phyloP scores from a whole-genome alignment of 1,139 yeast species.

The Candida albicans region DNA sequence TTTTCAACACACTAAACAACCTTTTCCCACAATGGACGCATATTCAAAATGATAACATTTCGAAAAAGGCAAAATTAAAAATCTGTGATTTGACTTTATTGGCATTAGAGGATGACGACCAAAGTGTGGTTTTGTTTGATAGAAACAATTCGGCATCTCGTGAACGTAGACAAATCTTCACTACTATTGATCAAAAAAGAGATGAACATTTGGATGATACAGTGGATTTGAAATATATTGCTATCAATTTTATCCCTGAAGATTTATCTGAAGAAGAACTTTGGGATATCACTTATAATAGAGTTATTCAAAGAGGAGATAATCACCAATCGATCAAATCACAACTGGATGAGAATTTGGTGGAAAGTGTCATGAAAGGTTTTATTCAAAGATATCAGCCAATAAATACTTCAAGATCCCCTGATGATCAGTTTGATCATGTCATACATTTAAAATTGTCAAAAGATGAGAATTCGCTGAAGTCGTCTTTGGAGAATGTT shows the following conservation, averaged over 20 bases:
- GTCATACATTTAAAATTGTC: conserved; percentile 56
- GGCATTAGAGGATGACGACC: conserved; percentile 24
- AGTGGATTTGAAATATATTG: conserved; percentile 50
- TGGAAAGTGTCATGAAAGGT: conserved; percentile 65
- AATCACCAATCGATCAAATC: conserved; percentile 84
- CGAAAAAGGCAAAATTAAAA: conserved; percentile 48
- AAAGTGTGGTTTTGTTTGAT: conserved; percentile 66
- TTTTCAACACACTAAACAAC: conserved; percentile 57
- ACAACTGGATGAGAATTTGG: conserved; percentile 41
- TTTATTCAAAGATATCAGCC: conserved; percentile 72
- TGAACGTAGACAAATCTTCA: conserved; percentile 70
- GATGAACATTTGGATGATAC: conserved; percentile 35
- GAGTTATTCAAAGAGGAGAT: conserved; percentile 76
- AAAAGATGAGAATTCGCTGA: conserved; percentile 43
- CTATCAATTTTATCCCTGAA: conserved; percentile 61
- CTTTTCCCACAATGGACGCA: conserved; percentile 70
- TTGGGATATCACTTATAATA: conserved; percentile 53
- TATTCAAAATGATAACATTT: conserved; percentile 82
- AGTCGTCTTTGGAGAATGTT: conserved; percentile 56
- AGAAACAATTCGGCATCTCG: conserved; percentile 75
- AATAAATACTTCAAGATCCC: conserved; percentile 43
- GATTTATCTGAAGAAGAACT: conserved; percentile 25
- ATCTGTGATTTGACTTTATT: conserved; percentile 54
- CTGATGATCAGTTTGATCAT: conserved; percentile 69
- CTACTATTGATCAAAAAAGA: conserved; percentile 45